These are phyloP conservation scores for Fusarium heterosporum DNA, from an alignment of 2,329 filamentous ascomycete species.

Conservation along the genomic window DNA sequence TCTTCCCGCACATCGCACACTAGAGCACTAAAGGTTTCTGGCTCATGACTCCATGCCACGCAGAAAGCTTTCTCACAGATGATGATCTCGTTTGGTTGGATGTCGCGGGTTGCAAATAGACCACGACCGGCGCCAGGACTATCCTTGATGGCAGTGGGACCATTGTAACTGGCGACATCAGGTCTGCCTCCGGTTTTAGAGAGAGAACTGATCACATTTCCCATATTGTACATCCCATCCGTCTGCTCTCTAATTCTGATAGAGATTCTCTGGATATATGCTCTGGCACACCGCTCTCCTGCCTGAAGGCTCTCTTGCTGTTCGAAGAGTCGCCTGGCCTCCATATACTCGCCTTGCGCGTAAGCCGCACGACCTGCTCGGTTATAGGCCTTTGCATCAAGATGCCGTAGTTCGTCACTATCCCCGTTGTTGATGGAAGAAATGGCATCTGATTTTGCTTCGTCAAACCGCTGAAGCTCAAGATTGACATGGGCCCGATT, in stretches of 20 bases:
- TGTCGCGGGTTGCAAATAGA: constrained; percentile 51
- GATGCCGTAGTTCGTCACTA: constrained; percentile 18
- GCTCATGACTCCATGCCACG: constrained; percentile 49
- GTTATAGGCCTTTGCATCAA: constrained; percentile 51
- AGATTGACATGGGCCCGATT: constrained; percentile 51
- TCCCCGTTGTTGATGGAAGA: constrained; percentile 46
- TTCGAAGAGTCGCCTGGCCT: constrained; percentile 44
- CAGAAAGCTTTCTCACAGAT: constrained; percentile 54
- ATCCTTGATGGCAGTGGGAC: constrained; percentile 44
- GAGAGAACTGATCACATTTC: constrained; percentile 39
- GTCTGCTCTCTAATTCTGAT: constrained; percentile 44
- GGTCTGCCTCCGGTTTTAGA: constrained; percentile 46
- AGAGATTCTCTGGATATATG: constrained; percentile 37
- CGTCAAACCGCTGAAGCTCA: constrained; percentile 48
- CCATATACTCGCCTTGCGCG: constrained; percentile 42
- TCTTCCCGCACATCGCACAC: constrained; percentile 50
- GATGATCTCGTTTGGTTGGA: constrained; percentile 47
- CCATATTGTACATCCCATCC: constrained; percentile 41
- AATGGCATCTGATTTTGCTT: constrained; percentile 47
- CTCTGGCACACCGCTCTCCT: constrained; percentile 25
- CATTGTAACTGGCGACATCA: constrained; percentile 48
- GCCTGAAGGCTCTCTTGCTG: constrained; percentile 44
- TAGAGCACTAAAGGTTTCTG: constrained; percentile 47
- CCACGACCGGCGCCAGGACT: constrained; percentile 51
- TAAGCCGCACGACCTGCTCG: constrained; percentile 51